Evolutionary conservation across 176 grass and related monocot species (phyloP).

Genomic region (Tuctoria greenei): DNA sequence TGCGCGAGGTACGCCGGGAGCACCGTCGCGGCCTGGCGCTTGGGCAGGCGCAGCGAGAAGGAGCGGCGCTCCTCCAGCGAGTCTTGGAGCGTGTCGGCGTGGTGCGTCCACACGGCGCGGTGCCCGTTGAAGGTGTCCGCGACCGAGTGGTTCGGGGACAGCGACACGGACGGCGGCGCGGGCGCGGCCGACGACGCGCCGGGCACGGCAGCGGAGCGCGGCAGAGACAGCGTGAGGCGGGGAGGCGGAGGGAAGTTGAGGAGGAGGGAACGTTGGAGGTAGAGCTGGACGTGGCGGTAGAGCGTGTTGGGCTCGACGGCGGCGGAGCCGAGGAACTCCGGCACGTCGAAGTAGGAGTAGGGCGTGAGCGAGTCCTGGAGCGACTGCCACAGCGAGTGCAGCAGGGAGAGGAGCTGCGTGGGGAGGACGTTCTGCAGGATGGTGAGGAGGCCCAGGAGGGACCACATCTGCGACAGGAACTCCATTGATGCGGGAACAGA

Average conservation of each 20-base stretch:
- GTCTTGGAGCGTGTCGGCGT: constrained; percentile 90
- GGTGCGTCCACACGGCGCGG: constrained; percentile 75
- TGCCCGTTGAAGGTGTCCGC: constrained; percentile 73
- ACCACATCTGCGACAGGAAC: constrained; percentile 96
- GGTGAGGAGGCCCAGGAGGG: constrained; percentile 87
- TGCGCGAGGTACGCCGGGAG: constrained; percentile 75
- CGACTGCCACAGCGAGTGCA: constrained; percentile 89
- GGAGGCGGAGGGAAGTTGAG: constrained; percentile 55
- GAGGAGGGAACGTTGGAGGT: constrained; percentile 89
- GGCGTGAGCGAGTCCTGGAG: constrained; percentile 89
- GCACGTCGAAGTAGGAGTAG: constrained; percentile 97
- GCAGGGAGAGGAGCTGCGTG: constrained; percentile 76
- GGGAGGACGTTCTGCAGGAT: constrained; percentile 98
- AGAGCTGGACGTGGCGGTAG: constrained; percentile 91
- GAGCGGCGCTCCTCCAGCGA: constrained; percentile 87
- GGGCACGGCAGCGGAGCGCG: constrained; percentile 34
- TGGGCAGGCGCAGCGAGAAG: constrained; percentile 90
- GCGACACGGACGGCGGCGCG: constrained; percentile 56
- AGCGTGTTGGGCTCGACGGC: constrained; percentile 89
- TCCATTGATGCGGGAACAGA: constrained; percentile 52
- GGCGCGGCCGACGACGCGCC: not conserved
- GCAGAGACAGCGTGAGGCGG: constrained; percentile 80
- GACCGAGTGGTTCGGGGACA: constrained; percentile 87
- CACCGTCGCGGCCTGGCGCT: constrained; percentile 63
- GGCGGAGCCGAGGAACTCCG: constrained; percentile 84